Percentiles rank a stretch among this genome's conserved stretches.
These are phyloP conservation scores for Trypethelium eluteriae DNA, from an alignment of 495 filamentous ascomycete genomes.

Conservation along the genomic window DNA sequence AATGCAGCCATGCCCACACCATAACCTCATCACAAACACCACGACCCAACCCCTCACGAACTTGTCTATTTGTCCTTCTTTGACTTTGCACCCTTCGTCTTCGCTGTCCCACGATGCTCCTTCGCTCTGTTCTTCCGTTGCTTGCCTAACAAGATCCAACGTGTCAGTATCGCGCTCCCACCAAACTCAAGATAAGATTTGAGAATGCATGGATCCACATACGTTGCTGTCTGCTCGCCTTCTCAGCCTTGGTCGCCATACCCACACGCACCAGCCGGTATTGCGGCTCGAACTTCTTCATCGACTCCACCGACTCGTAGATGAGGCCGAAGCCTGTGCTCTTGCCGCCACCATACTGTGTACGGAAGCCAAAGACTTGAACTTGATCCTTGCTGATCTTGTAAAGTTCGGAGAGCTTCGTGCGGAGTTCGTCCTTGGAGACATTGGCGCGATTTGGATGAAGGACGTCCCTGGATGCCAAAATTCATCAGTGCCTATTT, in stretches of 20 bases:
- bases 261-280: slow-evolving; percentile 93
- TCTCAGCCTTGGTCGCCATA: slow-evolving; percentile 85
- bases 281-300: slow-evolving; percentile 99
- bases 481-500: slow-evolving; percentile 18
- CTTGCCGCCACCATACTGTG: slow-evolving; percentile 99
- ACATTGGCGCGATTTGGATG: slow-evolving; percentile 97
- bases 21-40: slow-evolving; percentile 1
- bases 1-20: neutral
- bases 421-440: slow-evolving; percentile 95
- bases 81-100: slow-evolving; percentile 76
- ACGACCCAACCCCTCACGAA: slow-evolving; percentile 12
- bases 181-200: neutral
- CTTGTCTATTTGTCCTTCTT: slow-evolving; percentile 40
- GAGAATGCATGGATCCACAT: slow-evolving; percentile 44
- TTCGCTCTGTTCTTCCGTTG: slow-evolving; percentile 99
- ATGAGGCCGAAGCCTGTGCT: slow-evolving; percentile 96
- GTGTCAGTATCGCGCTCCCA: slow-evolving; percentile 32
- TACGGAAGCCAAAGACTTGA: slow-evolving; percentile 95
- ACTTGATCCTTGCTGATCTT: slow-evolving; percentile 94
- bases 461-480: slow-evolving; percentile 80
- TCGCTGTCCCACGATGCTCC: slow-evolving; percentile 92
- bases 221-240: slow-evolving; percentile 96
- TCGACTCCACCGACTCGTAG: slow-evolving; percentile 92
- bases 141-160: slow-evolving; percentile 66
- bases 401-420: slow-evolving; percentile 91